Percentiles rank a stretch among this genome's conserved stretches.
Evolutionary conservation across 1,284 basidiomycete genomes (phyloP).

Genomic region (Rhodotorula sp.): DNA sequence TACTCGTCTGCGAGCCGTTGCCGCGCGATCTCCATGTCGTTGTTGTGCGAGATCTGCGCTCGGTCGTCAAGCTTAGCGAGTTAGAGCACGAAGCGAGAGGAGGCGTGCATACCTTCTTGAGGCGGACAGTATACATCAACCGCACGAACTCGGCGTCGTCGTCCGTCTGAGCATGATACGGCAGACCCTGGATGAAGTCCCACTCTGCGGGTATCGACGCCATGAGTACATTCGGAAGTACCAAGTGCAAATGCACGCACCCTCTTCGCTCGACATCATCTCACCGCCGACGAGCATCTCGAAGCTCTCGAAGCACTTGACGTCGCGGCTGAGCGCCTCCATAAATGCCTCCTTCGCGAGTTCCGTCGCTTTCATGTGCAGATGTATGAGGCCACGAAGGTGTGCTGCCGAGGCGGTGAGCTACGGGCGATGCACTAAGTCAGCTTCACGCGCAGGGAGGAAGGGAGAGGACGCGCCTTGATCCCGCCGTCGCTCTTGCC

Average conservation of each 20-base stretch:
- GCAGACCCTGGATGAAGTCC: constrained; percentile 85
- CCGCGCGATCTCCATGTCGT: constrained; percentile 75
- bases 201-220: constrained; percentile 70
- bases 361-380: constrained; percentile 84
- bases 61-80: constrained; percentile 7
- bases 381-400: constrained; percentile 87
- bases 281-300: constrained; percentile 84
- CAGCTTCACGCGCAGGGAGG: background rate
- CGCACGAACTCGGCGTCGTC: constrained; percentile 87
- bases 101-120: constrained; percentile 66
- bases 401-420: constrained; percentile 95
- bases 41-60: constrained; percentile 67
- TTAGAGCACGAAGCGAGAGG: too few relatives aligned
- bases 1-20: constrained; percentile 74
- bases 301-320: constrained; percentile 97
- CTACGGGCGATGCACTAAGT: constrained; percentile 52
- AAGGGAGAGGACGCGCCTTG: constrained; percentile 43
- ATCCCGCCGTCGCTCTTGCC: constrained; percentile 50
- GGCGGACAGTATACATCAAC: constrained; percentile 84
- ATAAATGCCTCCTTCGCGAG: constrained; percentile 91
- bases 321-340: constrained; percentile 89
- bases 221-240: constrained; percentile 20
- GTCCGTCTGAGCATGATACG: constrained; percentile 76
- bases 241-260: constrained; percentile 54
- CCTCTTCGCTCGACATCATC: constrained; percentile 91